A percentile compares a stretch with the other conserved stretches of the same genome.
phyloP scores from a whole-genome alignment of 768 basidiomycete species.

The Trametes gibbosa region DNA sequence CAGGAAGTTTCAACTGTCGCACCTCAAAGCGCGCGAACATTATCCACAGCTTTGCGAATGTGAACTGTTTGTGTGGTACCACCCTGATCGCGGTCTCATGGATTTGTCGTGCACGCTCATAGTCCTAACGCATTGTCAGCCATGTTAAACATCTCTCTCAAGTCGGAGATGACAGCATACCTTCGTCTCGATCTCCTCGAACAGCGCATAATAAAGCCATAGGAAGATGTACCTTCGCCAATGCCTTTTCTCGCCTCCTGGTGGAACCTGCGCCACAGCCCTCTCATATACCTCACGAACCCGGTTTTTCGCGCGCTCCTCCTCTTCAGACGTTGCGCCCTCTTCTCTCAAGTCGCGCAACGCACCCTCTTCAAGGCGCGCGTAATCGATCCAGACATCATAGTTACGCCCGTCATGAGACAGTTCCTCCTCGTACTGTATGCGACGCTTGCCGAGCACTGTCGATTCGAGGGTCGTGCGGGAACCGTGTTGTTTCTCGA shows the following conservation, averaged over 20 bases:
- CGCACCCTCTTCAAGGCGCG: slow-evolving; percentile 89
- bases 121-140: slow-evolving; percentile 55
- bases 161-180: slow-evolving; percentile 36
- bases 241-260: slow-evolving; percentile 88
- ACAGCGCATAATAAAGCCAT: slow-evolving; percentile 94
- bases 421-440: slow-evolving; percentile 97
- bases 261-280: slow-evolving; percentile 93
- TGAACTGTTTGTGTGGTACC: slow-evolving; percentile 95
- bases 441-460: slow-evolving; percentile 94
- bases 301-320: slow-evolving; percentile 56
- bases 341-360: slow-evolving; percentile 72
- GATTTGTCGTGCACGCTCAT: slow-evolving; percentile 80
- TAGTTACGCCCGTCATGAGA: slow-evolving; percentile 91
- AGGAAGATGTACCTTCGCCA: slow-evolving; percentile 90
- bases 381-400: slow-evolving; percentile 98
- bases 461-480: slow-evolving; percentile 87
- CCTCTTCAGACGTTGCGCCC: slow-evolving; percentile 69
- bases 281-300: slow-evolving; percentile 95
- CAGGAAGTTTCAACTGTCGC: slow-evolving; percentile 72
- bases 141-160: not conserved
- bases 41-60: slow-evolving; percentile 96
- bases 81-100: slow-evolving; percentile 88
- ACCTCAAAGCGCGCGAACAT: slow-evolving; percentile 92
- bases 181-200: slow-evolving; percentile 95
- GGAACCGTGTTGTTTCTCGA: slow-evolving; percentile 97